Percentiles rank a stretch among this genome's conserved stretches.
These are phyloP conservation scores for Chlamydomonas sp. DNA, from an alignment of 139 green algal genomes.

Conservation along the genomic window DNA sequence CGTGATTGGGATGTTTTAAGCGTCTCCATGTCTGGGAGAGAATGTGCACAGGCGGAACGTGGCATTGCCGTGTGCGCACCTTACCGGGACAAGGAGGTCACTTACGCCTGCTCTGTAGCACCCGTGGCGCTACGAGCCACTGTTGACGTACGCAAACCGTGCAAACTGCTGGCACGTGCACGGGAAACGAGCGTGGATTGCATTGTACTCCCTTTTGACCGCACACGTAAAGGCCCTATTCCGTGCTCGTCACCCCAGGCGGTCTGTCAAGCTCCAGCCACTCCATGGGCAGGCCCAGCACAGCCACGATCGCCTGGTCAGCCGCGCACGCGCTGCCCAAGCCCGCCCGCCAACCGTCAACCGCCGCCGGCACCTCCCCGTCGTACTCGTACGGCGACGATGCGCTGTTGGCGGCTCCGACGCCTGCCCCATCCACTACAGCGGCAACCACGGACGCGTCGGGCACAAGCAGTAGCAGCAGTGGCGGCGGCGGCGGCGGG, in stretches of 20 bases:
- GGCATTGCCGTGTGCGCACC: too few relatives aligned
- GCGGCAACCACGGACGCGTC: neutral
- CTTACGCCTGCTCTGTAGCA: too few relatives aligned
- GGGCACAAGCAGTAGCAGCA: conserved; percentile 16
- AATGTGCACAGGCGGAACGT: too few relatives aligned
- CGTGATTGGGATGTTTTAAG: too few relatives aligned
- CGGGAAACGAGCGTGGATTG: too few relatives aligned
- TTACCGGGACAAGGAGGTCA: too few relatives aligned
- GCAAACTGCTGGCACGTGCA: too few relatives aligned
- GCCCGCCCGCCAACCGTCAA: neutral
- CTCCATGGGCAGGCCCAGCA: neutral
- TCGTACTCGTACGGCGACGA: neutral
- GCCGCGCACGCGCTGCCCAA: neutral
- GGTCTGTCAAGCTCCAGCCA: conserved; percentile 39
- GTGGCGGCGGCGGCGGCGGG: conserved; percentile 1
- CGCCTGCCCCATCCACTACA: neutral
- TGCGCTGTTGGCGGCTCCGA: neutral
- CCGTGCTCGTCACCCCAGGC: conserved; percentile 6
- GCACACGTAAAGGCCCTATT: too few relatives aligned
- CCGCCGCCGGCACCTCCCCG: neutral
- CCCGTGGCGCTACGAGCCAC: too few relatives aligned
- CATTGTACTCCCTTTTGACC: too few relatives aligned
- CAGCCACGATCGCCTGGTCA: conserved; percentile 28
- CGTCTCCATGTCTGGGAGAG: too few relatives aligned
- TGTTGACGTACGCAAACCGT: neutral